phyloP scores from a whole-genome alignment of 129 eudicot genomes.

The Ambrosia trifida region DNA sequence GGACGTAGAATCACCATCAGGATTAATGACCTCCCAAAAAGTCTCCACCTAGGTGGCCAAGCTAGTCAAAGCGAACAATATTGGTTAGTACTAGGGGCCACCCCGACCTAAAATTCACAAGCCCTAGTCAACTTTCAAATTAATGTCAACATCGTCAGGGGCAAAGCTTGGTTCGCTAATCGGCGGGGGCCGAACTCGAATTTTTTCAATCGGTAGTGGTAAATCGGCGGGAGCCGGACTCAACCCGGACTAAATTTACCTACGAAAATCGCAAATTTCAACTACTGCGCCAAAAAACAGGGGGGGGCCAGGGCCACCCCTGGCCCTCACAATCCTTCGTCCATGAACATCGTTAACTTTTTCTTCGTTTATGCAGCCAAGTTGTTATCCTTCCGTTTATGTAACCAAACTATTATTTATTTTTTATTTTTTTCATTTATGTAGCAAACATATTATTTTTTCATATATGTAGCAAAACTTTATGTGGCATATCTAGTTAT shows the following conservation, averaged over 20 bases:
- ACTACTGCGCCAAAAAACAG: no score
- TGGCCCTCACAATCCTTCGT: no score
- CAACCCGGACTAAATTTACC: no score
- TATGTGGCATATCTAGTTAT: background rate
- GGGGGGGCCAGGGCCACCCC: no score
- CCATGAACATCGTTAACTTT: background rate
- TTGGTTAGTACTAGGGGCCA: background rate
- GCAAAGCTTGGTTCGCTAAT: no score
- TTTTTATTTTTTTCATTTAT: background rate
- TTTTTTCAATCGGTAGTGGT: no score
- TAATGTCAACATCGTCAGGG: background rate
- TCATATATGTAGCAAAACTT: background rate
- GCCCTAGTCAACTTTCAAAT: background rate
- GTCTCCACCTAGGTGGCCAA: background rate
- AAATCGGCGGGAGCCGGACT: no score
- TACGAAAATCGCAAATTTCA: no score
- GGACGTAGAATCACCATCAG: background rate
- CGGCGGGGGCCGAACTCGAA: no score
- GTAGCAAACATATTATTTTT: background rate
- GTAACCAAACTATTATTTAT: background rate
- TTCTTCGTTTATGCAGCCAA: background rate
- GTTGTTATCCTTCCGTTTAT: background rate
- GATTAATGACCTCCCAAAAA: background rate
- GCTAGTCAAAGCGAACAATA: background rate
- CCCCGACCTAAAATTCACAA: background rate